Base-by-base conservation (phyloP, 495 filamentous ascomycete genomes). In the Aspergillus haitiensis region DNA sequence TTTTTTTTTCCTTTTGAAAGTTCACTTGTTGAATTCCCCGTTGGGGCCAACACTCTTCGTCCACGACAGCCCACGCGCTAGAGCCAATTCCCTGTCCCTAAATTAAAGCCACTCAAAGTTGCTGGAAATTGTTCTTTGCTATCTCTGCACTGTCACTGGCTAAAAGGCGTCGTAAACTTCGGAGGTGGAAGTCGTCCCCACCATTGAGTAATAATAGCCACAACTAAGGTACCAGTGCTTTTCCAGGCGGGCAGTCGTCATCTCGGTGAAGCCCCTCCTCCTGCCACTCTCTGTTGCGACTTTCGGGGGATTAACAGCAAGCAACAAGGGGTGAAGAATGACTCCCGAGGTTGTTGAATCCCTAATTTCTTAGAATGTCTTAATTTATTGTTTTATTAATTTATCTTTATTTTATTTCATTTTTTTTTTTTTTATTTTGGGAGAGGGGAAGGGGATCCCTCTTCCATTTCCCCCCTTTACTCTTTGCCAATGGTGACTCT, bases 31-130 rank as follows among this genome's bases (percentile, higher is more conserved):
- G 37, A 46, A 45, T n/a, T 13, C 27, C n/a, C 33, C 1, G 53
- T 56, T 56, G 53, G 53, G 53, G 39, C 47, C 53, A 56, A 56
- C 53, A 46, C 15, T 31, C 11, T 56, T 32, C 5, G 39, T 15
- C 53, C 27, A 56, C 39, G 53, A 47, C 47, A 47, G 52, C 21
- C 21, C 21, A 27, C 21, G 21, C 44, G 2, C 53, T 44, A 32
- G 53, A 55, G n/a, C 12, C 42, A 46, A 7, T 46, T 46, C 42
- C 42, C 7, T 46, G n/a, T 7, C 13, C 44, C 44, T 7, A 18
- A 21, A 47, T 10, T 16, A 21, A 46, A 46, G 42, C 42, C 44
- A 21, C 44, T 8, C 9, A 47, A 21, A 9, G 16, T 21, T 5
- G 5, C 27, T 15, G 15, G 16, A 47, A 47, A 47, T 18, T 16